phyloP scores from a whole-genome alignment of 768 basidiomycete genomes.

The Lentinus tigrinus region DNA sequence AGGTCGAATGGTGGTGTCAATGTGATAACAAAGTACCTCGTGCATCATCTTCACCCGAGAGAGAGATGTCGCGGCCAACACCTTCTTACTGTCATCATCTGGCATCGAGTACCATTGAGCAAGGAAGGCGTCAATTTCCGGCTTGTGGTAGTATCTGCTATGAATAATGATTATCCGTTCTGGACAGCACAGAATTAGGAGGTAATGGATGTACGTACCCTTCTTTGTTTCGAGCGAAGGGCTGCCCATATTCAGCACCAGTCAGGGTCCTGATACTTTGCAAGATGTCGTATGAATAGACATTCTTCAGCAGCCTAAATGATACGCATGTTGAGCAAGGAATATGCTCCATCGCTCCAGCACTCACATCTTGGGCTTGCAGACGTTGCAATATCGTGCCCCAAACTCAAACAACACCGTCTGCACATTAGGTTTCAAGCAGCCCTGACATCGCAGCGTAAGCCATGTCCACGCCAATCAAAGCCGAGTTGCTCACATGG shows the following conservation, averaged over 20 bases:
- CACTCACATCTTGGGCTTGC: slow-evolving; percentile 4
- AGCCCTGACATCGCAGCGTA: slow-evolving; percentile 2
- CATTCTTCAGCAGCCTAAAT: too few species aligned
- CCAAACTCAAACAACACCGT: slow-evolving; percentile 10
- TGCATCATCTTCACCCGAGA: neutral
- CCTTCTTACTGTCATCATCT: neutral
- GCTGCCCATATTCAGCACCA: too few species aligned
- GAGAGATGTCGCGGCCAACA: neutral
- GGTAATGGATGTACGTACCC: too few species aligned
- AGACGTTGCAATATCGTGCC: slow-evolving; percentile 15
- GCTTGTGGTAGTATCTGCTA: neutral
- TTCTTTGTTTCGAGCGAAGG: too few species aligned
- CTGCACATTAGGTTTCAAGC: slow-evolving; percentile 8
- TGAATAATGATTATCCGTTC: neutral
- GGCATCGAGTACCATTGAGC: neutral
- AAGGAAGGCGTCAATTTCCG: neutral
- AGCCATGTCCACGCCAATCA: neutral
- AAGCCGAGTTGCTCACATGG: slow-evolving; percentile 5
- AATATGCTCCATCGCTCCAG: neutral
- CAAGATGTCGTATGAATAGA: too few species aligned
- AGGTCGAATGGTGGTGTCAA: neutral
- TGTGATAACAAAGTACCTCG: neutral
- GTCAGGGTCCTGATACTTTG: too few species aligned
- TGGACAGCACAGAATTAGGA: too few species aligned
- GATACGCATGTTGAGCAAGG: too few species aligned